Evolutionary conservation across 2,329 filamentous ascomycete species (phyloP), one percentile per base, ranked within the genome.

Genomic region (Nemania diffusa): DNA sequence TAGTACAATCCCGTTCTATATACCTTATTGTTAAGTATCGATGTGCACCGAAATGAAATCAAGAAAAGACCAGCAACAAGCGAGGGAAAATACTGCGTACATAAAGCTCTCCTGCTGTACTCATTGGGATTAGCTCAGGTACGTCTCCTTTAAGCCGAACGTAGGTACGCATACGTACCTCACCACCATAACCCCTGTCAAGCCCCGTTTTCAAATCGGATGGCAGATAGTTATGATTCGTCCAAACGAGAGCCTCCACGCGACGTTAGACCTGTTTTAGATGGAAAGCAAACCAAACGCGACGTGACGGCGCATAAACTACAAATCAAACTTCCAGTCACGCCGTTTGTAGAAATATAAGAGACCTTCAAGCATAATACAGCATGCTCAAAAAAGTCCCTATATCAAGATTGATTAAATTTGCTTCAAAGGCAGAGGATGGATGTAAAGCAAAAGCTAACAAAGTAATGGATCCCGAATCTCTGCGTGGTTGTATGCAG

Each of bases 161-260:
- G n/a, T n/a, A n/a, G n/a, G n/a, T n/a, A n/a, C n/a, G n/a, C n/a
- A n/a, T n/a, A n/a, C n/a, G n/a, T n/a, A 22, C 56, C 42, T 34
- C 34, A 37, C 27, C 15, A n/a, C 7, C 2, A 34, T 15, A 17
- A 32, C 63, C 63, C 67, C 56, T 66, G 67, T 50, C 17, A 53
- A 66, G 52, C 56, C 29, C 62, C 64, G 60, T 67, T 67, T 67
- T 59, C 58, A 59, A 60, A 63, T 63, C 53, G 32, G 29, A 52
- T 34, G 52, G 57, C 52, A 5, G n/a, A 29, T 13, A 34, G 13
- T 24, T 22, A 15, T 60, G 53, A 60, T 69, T 69, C 63, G 67
- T 11, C 37, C 9, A 50, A 27, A 22, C 3, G 59, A 62, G 58
- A 61, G 66, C 62, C 66, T 63, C 58, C 57, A 24, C 50, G 32